These are phyloP conservation scores for Lipomyces chichibuensis DNA, from an alignment of 805 yeast genomes.

Conservation along the genomic window DNA sequence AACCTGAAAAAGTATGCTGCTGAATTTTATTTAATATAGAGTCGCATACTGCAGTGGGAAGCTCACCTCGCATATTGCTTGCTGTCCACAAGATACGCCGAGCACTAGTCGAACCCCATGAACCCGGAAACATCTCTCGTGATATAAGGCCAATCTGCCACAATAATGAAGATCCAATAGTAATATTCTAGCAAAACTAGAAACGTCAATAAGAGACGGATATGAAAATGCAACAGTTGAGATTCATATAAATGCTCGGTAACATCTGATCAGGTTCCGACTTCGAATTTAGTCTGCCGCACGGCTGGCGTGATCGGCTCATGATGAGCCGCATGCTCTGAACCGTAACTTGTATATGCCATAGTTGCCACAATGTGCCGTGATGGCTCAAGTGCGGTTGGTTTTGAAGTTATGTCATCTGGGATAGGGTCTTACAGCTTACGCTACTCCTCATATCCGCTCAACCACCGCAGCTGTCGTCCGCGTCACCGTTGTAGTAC, in stretches of 20 bases:
- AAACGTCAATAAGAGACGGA: no score
- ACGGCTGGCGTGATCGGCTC: no score
- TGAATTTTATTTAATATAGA: neutral
- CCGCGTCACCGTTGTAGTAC: slow-evolving; percentile 3
- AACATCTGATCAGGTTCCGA: no score
- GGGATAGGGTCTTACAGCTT: neutral
- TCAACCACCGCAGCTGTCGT: neutral
- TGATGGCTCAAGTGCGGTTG: neutral
- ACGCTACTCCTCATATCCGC: slow-evolving; percentile 1
- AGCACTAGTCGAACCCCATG: neutral
- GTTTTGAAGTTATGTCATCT: neutral
- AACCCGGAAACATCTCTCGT: neutral
- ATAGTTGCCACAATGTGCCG: neutral
- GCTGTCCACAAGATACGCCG: neutral
- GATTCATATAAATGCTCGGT: no score
- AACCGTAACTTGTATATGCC: neutral
- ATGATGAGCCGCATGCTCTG: neutral
- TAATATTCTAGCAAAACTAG: no score
- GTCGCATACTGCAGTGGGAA: neutral
- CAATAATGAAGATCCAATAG: no score
- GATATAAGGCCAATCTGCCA: no score
- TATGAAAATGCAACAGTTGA: no score
- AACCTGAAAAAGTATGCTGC: neutral
- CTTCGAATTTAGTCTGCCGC: no score
- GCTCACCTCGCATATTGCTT: neutral